Evolutionary conservation across 139 green algal species (phyloP).

Genomic region (Micractinium sp.): DNA sequence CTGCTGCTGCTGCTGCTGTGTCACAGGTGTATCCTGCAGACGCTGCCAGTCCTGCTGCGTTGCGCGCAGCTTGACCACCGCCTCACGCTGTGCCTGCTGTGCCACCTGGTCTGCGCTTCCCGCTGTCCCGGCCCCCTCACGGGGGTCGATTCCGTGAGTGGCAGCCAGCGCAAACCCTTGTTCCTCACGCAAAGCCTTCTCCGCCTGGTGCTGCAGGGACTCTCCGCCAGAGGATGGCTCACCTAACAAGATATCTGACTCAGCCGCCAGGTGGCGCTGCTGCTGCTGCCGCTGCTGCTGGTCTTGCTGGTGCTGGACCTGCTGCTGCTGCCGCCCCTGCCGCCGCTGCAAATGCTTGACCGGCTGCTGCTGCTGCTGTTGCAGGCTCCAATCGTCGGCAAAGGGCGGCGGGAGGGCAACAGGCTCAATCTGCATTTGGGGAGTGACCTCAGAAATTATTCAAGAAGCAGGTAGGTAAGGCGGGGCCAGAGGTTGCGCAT

Average conservation of each 20-base stretch:
- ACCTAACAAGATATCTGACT: neutral
- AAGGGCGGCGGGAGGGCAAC: neutral
- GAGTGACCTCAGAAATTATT: neutral
- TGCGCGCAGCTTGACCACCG: neutral
- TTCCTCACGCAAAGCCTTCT: neutral
- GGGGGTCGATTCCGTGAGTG: neutral
- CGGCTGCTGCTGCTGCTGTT: neutral
- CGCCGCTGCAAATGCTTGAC: neutral
- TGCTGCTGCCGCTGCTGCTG: neutral
- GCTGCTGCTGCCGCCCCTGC: neutral
- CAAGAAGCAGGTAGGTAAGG: neutral
- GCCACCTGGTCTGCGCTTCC: neutral
- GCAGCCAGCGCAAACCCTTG: neutral
- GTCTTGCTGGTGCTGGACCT: neutral
- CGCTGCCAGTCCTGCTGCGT: neutral
- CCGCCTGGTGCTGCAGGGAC: neutral
- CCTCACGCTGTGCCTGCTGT: neutral
- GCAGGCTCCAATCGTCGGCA: neutral
- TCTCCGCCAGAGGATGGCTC: neutral
- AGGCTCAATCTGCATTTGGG: slow-evolving; percentile 11
- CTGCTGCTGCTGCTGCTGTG: neutral
- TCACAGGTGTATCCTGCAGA: neutral
- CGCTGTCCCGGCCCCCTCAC: neutral
- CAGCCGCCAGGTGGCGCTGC: neutral
- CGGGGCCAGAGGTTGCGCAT: no score